Evolutionary conservation across 2,329 filamentous ascomycete species (phyloP).

Genomic region (Apiospora hydei): DNA sequence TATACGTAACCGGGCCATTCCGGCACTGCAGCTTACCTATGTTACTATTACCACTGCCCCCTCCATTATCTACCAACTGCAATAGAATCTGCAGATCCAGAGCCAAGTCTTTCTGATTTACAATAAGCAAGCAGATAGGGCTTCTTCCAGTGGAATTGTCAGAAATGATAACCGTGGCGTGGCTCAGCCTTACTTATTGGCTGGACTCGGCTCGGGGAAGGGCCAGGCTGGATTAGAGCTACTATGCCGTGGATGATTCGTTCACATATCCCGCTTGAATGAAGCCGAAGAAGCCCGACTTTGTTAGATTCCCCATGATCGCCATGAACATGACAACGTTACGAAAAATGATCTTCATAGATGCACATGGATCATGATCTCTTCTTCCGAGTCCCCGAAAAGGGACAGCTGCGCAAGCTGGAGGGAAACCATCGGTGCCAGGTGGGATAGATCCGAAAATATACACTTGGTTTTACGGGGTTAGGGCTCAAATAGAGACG

Average conservation of each 20-base stretch:
- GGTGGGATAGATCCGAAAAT: too few relatives aligned
- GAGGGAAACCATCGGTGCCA: background rate
- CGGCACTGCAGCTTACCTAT: background rate
- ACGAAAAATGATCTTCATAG: background rate
- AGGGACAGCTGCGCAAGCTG: background rate
- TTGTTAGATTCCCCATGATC: background rate
- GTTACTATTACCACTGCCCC: background rate
- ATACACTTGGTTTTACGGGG: background rate
- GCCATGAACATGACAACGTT: background rate
- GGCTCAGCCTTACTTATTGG: background rate
- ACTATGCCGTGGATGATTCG: conserved; percentile 7
- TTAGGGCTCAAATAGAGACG: too few relatives aligned
- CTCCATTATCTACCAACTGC: background rate
- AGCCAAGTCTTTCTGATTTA: background rate
- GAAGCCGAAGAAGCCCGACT: background rate
- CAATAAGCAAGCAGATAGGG: conserved; percentile 6
- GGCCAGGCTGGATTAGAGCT: background rate
- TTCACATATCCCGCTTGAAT: background rate
- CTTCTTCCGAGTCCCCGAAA: background rate
- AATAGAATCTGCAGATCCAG: background rate
- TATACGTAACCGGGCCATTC: background rate
- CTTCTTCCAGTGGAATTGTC: background rate
- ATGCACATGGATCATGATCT: background rate
- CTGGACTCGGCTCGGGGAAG: background rate
- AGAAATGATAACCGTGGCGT: background rate